A percentile compares a stretch with the other conserved stretches of the same genome.
Conservation (phyloP, 2,329 filamentous ascomycete species). For the Alternaria tenuissima region DNA sequence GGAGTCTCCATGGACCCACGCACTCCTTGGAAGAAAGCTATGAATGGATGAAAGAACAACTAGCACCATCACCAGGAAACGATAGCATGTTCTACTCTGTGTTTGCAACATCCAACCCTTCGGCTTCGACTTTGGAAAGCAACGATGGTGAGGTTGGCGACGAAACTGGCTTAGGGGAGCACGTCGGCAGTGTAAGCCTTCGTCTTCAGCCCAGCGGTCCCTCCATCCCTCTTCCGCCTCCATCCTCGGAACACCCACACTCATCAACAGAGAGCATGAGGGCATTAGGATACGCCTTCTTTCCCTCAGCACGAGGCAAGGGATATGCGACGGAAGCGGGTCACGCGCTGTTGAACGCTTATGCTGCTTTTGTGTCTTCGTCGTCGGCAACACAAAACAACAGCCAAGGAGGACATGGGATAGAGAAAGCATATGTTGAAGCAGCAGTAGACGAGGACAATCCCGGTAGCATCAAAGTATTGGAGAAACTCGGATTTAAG, state of each 20-base stretch:
- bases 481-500: conserved; percentile 38
- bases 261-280: conserved; percentile 15
- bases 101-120: conserved; percentile 6
- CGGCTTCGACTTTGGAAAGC: background rate
- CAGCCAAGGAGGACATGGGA: background rate
- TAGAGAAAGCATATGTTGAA: conserved; percentile 32
- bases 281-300: conserved; percentile 35
- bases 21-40: conserved; percentile 29
- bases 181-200: conserved; percentile 28
- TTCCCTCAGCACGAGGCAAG: conserved; percentile 28
- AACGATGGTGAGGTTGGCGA: background rate
- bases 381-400: background rate
- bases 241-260: background rate
- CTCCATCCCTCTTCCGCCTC: conserved; percentile 2
- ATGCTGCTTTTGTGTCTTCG: background rate
- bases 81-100: conserved; percentile 30
- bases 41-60: conserved; percentile 28
- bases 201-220: conserved; percentile 14
- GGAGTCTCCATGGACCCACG: conserved; percentile 36
- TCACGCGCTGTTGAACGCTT: conserved; percentile 26
- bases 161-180: conserved; percentile 5
- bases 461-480: conserved; percentile 27
- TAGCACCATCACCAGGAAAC: background rate
- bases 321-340: conserved; percentile 42
- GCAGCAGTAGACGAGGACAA: conserved; percentile 34